phyloP scores from a whole-genome alignment of 176 grass and related monocot genomes.

The Poa pratensis region DNA sequence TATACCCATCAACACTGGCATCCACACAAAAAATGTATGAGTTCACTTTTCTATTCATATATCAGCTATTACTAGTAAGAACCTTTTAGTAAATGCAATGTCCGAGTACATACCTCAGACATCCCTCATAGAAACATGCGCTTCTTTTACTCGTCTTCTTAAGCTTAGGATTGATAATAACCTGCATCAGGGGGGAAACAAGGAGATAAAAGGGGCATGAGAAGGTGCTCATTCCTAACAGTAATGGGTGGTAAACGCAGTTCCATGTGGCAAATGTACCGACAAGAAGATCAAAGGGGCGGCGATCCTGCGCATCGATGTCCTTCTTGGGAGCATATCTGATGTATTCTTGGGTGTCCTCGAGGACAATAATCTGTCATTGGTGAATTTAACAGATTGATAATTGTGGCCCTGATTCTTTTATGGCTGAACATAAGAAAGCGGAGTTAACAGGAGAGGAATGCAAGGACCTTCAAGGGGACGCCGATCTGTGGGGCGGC shows the following conservation, averaged over 20 bases:
- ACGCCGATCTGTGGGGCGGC: conserved; percentile 91
- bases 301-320: conserved; percentile 69
- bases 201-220: conserved; percentile 20
- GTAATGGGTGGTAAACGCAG: neutral
- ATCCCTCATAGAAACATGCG: conserved; percentile 89
- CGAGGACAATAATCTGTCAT: conserved; percentile 87
- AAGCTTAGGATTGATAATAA: conserved; percentile 89
- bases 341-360: conserved; percentile 93
- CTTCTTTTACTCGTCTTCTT: conserved; percentile 72
- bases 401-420: neutral
- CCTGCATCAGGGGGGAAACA: conserved; percentile 42
- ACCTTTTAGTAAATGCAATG: conserved; percentile 21
- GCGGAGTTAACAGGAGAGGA: neutral
- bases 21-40: conserved; percentile 21
- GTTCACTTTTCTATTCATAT: neutral
- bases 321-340: conserved; percentile 77
- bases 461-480: conserved; percentile 42
- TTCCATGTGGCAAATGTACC: conserved; percentile 31
- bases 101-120: conserved; percentile 67
- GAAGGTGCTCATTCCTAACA: neutral
- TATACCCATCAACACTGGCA: conserved; percentile 87
- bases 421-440: neutral
- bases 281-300: conserved; percentile 87
- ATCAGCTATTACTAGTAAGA: neutral
- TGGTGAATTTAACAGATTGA: conserved; percentile 11